A percentile compares a stretch with the other conserved stretches of the same genome.
phyloP scores from a whole-genome alignment of 768 basidiomycete species.

The Mycena alexandri region DNA sequence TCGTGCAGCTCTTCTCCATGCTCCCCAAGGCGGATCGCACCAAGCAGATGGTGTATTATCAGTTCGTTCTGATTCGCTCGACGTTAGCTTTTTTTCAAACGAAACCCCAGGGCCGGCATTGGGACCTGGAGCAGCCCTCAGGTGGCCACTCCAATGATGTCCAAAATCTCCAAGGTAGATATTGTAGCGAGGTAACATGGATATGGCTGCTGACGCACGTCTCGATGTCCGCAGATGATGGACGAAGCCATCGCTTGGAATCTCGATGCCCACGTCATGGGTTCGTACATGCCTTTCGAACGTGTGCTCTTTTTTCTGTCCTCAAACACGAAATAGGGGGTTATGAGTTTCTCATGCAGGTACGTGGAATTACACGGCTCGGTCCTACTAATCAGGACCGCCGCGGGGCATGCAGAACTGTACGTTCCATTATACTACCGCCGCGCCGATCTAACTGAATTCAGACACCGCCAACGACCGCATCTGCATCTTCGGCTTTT shows the following conservation, averaged over 20 bases:
- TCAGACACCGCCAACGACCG: conserved; percentile 54
- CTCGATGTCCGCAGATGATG: conserved; percentile 43
- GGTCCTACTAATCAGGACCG: no score
- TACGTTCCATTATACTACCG: conserved; percentile 37
- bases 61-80: conserved; percentile 44
- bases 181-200: no score
- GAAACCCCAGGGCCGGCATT: conserved; percentile 62
- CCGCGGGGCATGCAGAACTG: conserved; percentile 55
- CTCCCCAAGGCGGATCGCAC: conserved; percentile 64
- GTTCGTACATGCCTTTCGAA: conserved; percentile 46
- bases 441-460: neutral
- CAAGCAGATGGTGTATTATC: conserved; percentile 69
- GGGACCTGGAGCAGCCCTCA: conserved; percentile 69
- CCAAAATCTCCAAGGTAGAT: conserved; percentile 48
- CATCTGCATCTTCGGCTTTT: conserved; percentile 64
- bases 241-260: conserved; percentile 63
- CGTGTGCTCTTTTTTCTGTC: neutral
- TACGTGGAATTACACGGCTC: no score
- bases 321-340: conserved; percentile 51
- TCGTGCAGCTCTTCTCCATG: conserved; percentile 63
- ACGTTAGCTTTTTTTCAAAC: neutral
- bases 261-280: conserved; percentile 64
- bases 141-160: conserved; percentile 59
- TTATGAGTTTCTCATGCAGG: conserved; percentile 67
- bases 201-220: no score